Conservation (phyloP, 352 stramenopile species). For the Globisporangium nodosum region DNA sequence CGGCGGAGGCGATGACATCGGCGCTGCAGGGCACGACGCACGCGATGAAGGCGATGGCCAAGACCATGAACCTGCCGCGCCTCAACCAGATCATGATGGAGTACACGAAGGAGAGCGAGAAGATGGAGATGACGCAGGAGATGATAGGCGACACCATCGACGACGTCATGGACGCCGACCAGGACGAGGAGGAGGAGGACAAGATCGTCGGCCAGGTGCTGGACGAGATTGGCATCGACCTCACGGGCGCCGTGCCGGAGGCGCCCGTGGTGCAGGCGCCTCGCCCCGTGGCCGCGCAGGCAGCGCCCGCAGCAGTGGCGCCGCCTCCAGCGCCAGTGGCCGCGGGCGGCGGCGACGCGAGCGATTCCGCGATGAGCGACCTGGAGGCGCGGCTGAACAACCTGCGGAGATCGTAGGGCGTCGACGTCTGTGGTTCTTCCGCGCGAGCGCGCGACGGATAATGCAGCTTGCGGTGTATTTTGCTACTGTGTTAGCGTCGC, state of each 20-base stretch:
- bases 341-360: slow-evolving; percentile 36
- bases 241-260: slow-evolving; percentile 90
- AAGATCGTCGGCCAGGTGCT: slow-evolving; percentile 96
- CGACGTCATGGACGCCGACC: slow-evolving; percentile 94
- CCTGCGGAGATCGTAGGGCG: slow-evolving; percentile 69
- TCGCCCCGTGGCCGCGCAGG: slow-evolving; percentile 35
- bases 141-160: slow-evolving; percentile 97
- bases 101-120: slow-evolving; percentile 97
- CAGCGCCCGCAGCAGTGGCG: slow-evolving; percentile 29
- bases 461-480: slow-evolving; percentile 7
- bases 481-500: background rate
- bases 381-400: slow-evolving; percentile 97
- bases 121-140: slow-evolving; percentile 97
- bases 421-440: too few species aligned
- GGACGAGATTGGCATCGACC: slow-evolving; percentile 95
- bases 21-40: slow-evolving; percentile 79
- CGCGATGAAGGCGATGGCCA: slow-evolving; percentile 85
- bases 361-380: slow-evolving; percentile 90
- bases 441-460: background rate
- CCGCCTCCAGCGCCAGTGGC: slow-evolving; percentile 48
- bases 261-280: slow-evolving; percentile 60
- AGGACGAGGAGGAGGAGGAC: slow-evolving; percentile 95
- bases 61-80: slow-evolving; percentile 94
- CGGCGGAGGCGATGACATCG: slow-evolving; percentile 93
- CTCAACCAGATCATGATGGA: slow-evolving; percentile 99